Conservation (phyloP, 352 stramenopile genomes). For the Globisporangium viniferum region DNA sequence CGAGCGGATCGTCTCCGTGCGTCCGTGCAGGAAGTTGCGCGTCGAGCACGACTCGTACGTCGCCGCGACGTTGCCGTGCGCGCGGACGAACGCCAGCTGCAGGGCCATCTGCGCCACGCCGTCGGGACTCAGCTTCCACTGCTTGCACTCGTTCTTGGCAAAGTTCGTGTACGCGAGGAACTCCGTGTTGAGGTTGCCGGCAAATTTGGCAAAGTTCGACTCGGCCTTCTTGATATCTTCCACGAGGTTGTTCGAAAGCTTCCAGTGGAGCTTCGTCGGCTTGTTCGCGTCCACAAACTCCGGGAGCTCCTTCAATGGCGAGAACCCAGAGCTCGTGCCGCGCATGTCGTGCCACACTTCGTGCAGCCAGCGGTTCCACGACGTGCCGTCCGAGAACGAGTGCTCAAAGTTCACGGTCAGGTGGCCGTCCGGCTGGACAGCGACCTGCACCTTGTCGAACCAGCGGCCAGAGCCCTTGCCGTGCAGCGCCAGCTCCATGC, state of each 20-base stretch:
- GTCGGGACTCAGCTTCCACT: constrained; percentile 90
- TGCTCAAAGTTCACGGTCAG: constrained; percentile 94
- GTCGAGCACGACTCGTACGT: constrained; percentile 94
- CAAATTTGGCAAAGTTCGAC: constrained; percentile 59
- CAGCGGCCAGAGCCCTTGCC: constrained; percentile 81
- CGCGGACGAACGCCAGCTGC: constrained; percentile 85
- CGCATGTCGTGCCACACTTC: constrained; percentile 91
- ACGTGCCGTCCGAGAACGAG: constrained; percentile 91
- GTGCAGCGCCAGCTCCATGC: constrained; percentile 82
- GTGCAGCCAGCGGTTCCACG: constrained; percentile 91
- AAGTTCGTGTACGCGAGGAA: constrained; percentile 86
- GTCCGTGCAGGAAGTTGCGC: constrained; percentile 86
- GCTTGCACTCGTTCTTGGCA: constrained; percentile 90
- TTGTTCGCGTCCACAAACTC: constrained; percentile 44
- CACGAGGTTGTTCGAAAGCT: constrained; percentile 72
- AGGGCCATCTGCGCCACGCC: constrained; percentile 90
- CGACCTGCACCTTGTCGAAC: constrained; percentile 94
- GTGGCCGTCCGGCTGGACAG: constrained; percentile 78
- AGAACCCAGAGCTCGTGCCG: constrained; percentile 67
- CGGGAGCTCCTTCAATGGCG: constrained; percentile 58
- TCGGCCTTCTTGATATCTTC: constrained; percentile 76
- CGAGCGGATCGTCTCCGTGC: constrained; percentile 91
- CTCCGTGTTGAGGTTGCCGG: constrained; percentile 67
- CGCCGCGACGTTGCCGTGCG: constrained; percentile 71
- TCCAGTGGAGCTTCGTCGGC: constrained; percentile 61